Evolutionary conservation across 1,284 basidiomycete species (phyloP).

Genomic region (Pulveroboletus sp.): DNA sequence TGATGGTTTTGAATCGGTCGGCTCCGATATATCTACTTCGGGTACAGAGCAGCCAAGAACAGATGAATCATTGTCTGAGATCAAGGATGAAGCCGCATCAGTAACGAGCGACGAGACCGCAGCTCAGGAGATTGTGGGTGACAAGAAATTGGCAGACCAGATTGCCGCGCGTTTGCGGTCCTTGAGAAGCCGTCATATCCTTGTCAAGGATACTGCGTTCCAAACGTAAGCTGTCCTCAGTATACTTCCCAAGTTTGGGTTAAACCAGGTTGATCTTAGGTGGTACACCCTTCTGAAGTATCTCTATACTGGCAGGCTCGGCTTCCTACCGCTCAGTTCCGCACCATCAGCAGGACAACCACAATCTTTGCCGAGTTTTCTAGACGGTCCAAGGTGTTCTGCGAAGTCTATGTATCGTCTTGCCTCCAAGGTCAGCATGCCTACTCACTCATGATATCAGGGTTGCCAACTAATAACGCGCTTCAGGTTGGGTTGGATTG

Average conservation of each 20-base stretch:
- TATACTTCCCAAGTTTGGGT: background rate
- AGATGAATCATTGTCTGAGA: background rate
- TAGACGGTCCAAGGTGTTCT: constrained; percentile 24
- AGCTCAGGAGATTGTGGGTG: background rate
- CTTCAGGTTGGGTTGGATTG: constrained; percentile 23
- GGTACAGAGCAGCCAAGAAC: constrained; percentile 3
- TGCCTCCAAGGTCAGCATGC: constrained; percentile 25
- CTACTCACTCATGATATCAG: background rate
- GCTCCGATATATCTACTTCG: constrained; percentile 20
- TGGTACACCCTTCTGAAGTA: constrained; percentile 30
- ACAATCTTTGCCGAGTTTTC: background rate
- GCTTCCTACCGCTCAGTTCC: constrained; percentile 31
- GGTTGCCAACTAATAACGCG: background rate
- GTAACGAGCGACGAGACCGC: constrained; percentile 1
- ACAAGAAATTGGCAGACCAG: background rate
- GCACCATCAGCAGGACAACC: background rate
- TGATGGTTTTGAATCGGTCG: constrained; percentile 4
- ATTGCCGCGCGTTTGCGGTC: background rate
- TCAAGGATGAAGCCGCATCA: background rate
- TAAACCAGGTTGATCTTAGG: background rate
- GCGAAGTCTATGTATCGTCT: constrained; percentile 38
- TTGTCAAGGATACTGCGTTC: constrained; percentile 28
- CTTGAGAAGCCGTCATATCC: constrained; percentile 12
- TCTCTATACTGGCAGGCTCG: constrained; percentile 27
- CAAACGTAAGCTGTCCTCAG: constrained; percentile 10